Evolutionary conservation across 257 asterid species (phyloP).

Genomic region (Salvia rosmarinus): DNA sequence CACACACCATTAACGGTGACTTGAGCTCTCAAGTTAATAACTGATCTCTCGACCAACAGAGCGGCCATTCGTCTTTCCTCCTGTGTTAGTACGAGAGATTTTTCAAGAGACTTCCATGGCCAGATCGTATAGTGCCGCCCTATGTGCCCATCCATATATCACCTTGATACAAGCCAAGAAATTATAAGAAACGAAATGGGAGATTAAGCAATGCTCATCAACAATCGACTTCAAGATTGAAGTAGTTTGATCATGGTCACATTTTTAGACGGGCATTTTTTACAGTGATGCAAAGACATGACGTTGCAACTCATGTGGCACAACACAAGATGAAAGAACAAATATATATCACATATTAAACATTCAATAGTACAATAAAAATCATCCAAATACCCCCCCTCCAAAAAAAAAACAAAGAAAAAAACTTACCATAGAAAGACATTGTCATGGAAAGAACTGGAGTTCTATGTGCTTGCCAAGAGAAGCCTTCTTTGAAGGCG

Average conservation of each 20-base stretch:
- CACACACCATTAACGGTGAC: constrained; percentile 89
- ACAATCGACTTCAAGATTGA: not conserved
- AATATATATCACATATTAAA: not conserved
- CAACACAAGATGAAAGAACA: not conserved
- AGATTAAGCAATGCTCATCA: constrained; percentile 7
- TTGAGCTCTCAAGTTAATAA: constrained; percentile 71
- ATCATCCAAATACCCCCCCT: not conserved
- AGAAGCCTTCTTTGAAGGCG: constrained; percentile 79
- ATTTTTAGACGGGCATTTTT: too few relatives aligned
- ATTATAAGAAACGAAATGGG: constrained; percentile 6
- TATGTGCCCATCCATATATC: constrained; percentile 91
- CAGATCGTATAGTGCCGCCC: constrained; percentile 72
- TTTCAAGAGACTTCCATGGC: constrained; percentile 83
- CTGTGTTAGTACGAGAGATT: constrained; percentile 65
- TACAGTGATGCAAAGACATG: too few relatives aligned
- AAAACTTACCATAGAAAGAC: constrained; percentile 70
- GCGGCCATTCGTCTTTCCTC: constrained; percentile 90
- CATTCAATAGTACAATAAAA: not conserved
- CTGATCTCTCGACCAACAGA: constrained; percentile 74
- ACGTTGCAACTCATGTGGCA: too few relatives aligned
- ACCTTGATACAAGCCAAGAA: constrained; percentile 50
- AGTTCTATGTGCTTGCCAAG: constrained; percentile 89
- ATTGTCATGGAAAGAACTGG: constrained; percentile 70
- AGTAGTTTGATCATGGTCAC: too few relatives aligned
- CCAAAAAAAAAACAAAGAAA: not conserved